phyloP scores from a whole-genome alignment of 139 green algal genomes.

The Chlamydomonas schloesseri region DNA sequence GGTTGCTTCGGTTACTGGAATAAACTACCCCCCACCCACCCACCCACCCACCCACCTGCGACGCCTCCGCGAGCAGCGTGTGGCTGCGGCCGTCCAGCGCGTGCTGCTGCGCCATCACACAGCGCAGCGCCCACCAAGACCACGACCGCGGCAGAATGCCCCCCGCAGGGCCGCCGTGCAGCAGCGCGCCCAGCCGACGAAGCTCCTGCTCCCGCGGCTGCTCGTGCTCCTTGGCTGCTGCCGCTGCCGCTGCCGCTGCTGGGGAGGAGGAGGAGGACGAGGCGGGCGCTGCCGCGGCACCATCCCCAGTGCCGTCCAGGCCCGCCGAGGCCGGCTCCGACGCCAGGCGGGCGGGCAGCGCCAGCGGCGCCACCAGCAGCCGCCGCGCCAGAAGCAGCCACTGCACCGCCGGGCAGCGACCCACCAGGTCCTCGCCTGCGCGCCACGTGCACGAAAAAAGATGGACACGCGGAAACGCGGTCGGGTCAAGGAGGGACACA shows the following conservation, averaged over 20 bases:
- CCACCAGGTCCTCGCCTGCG: constrained; percentile 77
- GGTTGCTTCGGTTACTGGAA: too few species aligned
- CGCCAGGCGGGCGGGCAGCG: not conserved
- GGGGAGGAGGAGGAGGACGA: not conserved
- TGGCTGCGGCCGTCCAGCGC: constrained; percentile 66
- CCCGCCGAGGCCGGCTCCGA: not conserved
- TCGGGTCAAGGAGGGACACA: too few species aligned
- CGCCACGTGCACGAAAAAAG: not conserved
- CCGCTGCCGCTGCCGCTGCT: constrained; percentile 12
- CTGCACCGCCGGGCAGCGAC: constrained; percentile 62
- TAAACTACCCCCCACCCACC: too few species aligned
- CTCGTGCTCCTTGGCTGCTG: not conserved
- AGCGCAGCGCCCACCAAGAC: constrained; percentile 78
- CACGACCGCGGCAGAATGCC: constrained; percentile 56
- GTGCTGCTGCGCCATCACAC: constrained; percentile 67
- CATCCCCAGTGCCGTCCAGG: not conserved
- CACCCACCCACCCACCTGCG: not conserved
- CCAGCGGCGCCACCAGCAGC: constrained; percentile 62
- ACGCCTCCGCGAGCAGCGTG: constrained; percentile 50
- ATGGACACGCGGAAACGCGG: not conserved
- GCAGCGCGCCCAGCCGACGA: not conserved
- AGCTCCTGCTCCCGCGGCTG: not conserved
- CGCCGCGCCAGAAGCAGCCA: constrained; percentile 82
- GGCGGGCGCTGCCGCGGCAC: too few species aligned
- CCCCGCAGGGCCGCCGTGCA: not conserved